A percentile compares a stretch with the other conserved stretches of the same genome.
These are phyloP conservation scores for Tetrahymena elliotti DNA, from an alignment of 73 alveolate genomes.

Conservation along the genomic window DNA sequence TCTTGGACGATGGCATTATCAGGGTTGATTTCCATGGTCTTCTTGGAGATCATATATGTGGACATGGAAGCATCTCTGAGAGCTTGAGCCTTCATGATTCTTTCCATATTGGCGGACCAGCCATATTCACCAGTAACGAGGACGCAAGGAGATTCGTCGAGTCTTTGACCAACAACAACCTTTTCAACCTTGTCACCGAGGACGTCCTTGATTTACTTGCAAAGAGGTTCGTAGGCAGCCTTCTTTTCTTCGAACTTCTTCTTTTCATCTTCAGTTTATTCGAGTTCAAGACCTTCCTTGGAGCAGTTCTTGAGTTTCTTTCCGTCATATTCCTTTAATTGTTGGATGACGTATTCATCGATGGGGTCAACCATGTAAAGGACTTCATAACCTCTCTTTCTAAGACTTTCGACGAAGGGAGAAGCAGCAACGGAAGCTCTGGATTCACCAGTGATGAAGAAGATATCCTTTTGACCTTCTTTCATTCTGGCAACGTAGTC, in stretches of 20 bases:
- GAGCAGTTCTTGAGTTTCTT: constrained; percentile 94
- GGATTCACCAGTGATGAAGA: constrained; percentile 98
- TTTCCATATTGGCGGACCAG: constrained; percentile 99
- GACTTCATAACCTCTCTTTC: constrained; percentile 97
- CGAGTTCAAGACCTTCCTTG: constrained; percentile 97
- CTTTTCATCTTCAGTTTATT: constrained; percentile 92
- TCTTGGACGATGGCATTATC: constrained; percentile 88
- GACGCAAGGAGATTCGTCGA: constrained; percentile 98
- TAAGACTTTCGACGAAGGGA: constrained; percentile 97
- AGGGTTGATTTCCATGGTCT: constrained; percentile 98
- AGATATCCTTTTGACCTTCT: constrained; percentile 98
- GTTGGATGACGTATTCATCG: constrained; percentile 98
- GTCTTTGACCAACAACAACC: constrained; percentile 93
- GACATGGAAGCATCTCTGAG: constrained; percentile 98
- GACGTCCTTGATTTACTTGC: constrained; percentile 97
- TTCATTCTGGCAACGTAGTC: constrained; percentile 97
- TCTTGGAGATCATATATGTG: constrained; percentile 97
- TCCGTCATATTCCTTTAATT: constrained; percentile 98
- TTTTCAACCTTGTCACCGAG: constrained; percentile 99
- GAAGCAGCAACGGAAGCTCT: constrained; percentile 94
- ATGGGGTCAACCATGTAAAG: constrained; percentile 98
- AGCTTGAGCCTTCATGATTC: constrained; percentile 99
- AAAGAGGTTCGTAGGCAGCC: constrained; percentile 96
- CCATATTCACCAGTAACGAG: constrained; percentile 99
- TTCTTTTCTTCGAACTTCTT: constrained; percentile 95